Base-by-base conservation (phyloP, 768 basidiomycete species). In the Phaeotremella skinneri region DNA sequence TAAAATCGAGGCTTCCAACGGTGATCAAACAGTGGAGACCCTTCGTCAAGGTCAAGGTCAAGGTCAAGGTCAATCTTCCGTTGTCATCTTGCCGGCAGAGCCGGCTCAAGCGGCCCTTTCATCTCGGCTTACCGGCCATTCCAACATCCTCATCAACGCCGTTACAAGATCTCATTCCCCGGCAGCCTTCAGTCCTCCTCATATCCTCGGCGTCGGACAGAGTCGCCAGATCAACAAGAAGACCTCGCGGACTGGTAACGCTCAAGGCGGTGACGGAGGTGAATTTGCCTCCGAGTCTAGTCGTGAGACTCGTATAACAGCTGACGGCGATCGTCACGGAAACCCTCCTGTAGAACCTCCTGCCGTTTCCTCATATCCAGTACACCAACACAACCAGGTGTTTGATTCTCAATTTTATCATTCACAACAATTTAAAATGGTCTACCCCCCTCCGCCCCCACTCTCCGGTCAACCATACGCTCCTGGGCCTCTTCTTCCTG, bases 401-500 rank as follows among this genome's bases (percentile, higher is more conserved):
- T n/a, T n/a, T n/a, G n/a, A n/a, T n/a, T n/a, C n/a, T n/a, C n/a
- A n/a, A n/a, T n/a, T n/a, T n/a, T n/a, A n/a, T n/a, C n/a, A n/a
- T n/a, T n/a, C n/a, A n/a, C n/a, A n/a, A n/a, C n/a, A n/a, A n/a
- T n/a, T n/a, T n/a, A n/a, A 11, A 45, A 62, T 62, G 61, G 61
- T 62, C 11, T 62, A 62, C 27, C 61, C 61, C 13, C 61, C 61
- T 1, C 61, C 61, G 0, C 61, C 61, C 5, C 56, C 61, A 21
- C 43, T 17, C 16, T 47, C 61, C 4, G 61, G 56, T 26, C 42
- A 58, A 29, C 45, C 23, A 29, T 62, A 62, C 29, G 52, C 51
- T 14, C 60, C 60, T 26, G 51, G 55, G 7, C 37, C 60, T 0
- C n/a, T 61, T 17, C 34, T 61, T 42, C 26, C 31, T 45, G 21